These are phyloP conservation scores for Bullera alba DNA, from an alignment of 768 basidiomycete species.

Conservation along the genomic window DNA sequence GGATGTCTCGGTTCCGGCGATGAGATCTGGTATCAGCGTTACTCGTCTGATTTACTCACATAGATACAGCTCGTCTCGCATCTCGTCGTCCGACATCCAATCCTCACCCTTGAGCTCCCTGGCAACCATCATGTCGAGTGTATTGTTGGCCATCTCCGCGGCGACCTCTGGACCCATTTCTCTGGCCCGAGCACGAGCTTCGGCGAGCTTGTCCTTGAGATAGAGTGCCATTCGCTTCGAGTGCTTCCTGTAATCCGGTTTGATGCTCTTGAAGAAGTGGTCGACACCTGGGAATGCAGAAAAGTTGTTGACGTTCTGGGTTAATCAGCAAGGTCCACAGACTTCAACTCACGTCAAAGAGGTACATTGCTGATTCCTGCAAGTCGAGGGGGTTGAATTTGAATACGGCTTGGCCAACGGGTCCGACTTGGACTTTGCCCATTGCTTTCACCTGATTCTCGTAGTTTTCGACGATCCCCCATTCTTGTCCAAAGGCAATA, in stretches of 20 bases:
- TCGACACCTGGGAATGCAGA: conserved; percentile 22
- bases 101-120: conserved; percentile 25
- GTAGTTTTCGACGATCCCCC: conserved; percentile 10
- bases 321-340: neutral
- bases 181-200: conserved; percentile 14
- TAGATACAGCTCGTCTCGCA: conserved; percentile 33
- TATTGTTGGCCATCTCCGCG: conserved; percentile 34
- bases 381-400: conserved; percentile 8
- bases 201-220: conserved; percentile 11
- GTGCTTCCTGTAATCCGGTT: conserved; percentile 13
- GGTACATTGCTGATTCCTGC: conserved; percentile 10
- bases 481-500: conserved; percentile 32
- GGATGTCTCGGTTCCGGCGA: conserved; percentile 36
- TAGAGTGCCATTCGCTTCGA: conserved; percentile 10
- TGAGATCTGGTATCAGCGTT: conserved; percentile 16
- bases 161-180: conserved; percentile 17
- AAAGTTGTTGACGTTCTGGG: conserved; percentile 21
- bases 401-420: conserved; percentile 18
- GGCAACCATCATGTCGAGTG: conserved; percentile 35
- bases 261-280: conserved; percentile 17
- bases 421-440: neutral
- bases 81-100: conserved; percentile 26
- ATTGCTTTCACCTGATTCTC: conserved; percentile 10
- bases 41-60: conserved; percentile 15
- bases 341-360: conserved; percentile 27